phyloP scores from a whole-genome alignment of 164 flowering plant genomes.

The Magnolia sinica region DNA sequence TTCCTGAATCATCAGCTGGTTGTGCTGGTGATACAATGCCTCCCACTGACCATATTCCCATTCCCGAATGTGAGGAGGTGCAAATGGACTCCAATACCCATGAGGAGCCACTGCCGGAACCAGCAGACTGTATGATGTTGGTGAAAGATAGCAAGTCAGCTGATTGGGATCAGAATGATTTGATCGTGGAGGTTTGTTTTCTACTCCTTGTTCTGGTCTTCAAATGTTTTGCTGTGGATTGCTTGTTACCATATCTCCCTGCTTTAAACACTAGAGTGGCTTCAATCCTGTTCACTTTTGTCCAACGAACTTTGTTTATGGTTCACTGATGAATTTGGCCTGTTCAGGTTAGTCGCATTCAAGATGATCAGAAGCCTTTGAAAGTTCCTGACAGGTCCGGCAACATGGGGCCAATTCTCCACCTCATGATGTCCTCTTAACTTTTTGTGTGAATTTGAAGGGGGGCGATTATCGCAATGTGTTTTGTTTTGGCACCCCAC shows the following conservation, averaged over 20 bases:
- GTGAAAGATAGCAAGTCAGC: constrained; percentile 8
- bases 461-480: neutral
- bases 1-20: constrained; percentile 10
- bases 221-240: neutral
- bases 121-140: constrained; percentile 6
- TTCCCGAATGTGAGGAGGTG: constrained; percentile 14
- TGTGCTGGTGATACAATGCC: constrained; percentile 9
- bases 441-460: neutral
- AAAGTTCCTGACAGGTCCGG: no score
- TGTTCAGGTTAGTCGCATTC: no score
- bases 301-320: neutral
- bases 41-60: constrained; percentile 11
- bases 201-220: neutral
- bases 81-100: constrained; percentile 4
- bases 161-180: constrained; percentile 12
- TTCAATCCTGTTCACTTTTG: neutral
- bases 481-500: neutral
- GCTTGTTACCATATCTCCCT: neutral
- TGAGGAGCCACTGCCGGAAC: constrained; percentile 13
- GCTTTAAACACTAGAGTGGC: neutral
- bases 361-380: no score
- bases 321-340: no score
- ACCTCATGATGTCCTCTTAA: neutral
- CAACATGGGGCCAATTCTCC: no score
- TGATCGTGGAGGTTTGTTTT: constrained; percentile 34